Base-by-base conservation (phyloP, 352 stramenopile genomes). In the Globisporangium okanoganense region DNA sequence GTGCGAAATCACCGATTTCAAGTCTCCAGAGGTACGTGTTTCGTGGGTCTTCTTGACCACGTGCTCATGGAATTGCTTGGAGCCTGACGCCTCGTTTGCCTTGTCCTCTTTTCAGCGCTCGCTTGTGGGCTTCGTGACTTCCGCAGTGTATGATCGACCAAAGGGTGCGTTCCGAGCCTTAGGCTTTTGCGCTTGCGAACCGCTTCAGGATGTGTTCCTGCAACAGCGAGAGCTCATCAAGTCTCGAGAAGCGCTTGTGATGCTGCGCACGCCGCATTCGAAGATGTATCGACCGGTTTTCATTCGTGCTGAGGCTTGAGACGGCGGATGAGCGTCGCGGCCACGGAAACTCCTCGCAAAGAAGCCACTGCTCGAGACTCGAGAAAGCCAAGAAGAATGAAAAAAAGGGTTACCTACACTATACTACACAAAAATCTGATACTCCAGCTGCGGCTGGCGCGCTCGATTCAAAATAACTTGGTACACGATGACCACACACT, bases 61-160 rank as follows among this genome's bases (percentile, higher is more conserved):
- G 13, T 1, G 40, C 16, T 45, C 16, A 18, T 45, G 40, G 14
- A 45, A 45, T 22, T 27, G 33, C 3, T 38, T 1, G 18, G 20
- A 27, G 40, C 20, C 29, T 56, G 13, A 60, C 36, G 5, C 22
- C 25, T 14, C 36, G 7, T 12, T 22, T 18, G 14, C 5, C 9
- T 41, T 55, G 16, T 58, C 14, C 53, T 22, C 6, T 31, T 5
- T 27, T 52, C 25, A 87, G 75, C 75, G 67, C 40, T 51, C 63
- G 45, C 53, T 88, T 3, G 58, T 89, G 22, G 85, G 85, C 3
- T 90, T 78, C 52, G 70, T 91, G 47, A 92, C 82, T 13, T 92
- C 80, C 6, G 79, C 82, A 12, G 69, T 94, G n/a, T 92, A 94
- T 56, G 85, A 94, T 38, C 75, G 76, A 50, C 80, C 85, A 5